A percentile compares a stretch with the other conserved stretches of the same genome.
Conservation (phyloP, 495 filamentous ascomycete species). For the Penicillium angulare region DNA sequence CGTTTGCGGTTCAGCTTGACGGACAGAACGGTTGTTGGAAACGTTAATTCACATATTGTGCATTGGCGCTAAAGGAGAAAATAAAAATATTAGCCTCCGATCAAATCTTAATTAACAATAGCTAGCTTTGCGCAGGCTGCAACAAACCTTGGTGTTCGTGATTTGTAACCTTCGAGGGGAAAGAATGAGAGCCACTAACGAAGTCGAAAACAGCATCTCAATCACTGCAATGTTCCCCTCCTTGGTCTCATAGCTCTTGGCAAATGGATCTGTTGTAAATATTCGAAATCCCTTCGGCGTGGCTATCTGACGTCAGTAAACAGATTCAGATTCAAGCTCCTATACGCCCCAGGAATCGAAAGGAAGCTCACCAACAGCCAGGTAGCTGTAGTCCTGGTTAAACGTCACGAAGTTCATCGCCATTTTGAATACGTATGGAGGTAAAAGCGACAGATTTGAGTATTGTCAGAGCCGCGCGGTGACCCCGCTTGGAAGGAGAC, state of each 20-base stretch:
- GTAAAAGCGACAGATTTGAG: neutral
- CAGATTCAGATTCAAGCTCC: constrained; percentile 2
- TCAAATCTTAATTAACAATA: constrained; percentile 1
- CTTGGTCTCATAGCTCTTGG: constrained; percentile 86
- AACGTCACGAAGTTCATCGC: constrained; percentile 97
- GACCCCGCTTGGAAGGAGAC: constrained; percentile 22
- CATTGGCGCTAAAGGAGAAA: constrained; percentile 66
- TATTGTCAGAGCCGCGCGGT: constrained; percentile 18
- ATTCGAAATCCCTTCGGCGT: constrained; percentile 91
- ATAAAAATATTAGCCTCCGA: constrained; percentile 2
- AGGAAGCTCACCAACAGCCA: constrained; percentile 76
- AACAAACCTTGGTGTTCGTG: constrained; percentile 89
- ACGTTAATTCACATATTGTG: constrained; percentile 97
- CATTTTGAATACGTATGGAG: constrained; percentile 37
- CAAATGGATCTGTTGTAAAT: constrained; percentile 93
- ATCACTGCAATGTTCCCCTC: constrained; percentile 92
- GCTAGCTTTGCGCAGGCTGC: constrained; percentile 4
- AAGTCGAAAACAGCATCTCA: constrained; percentile 99
- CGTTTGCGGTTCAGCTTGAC: constrained; percentile 92
- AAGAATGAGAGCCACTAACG: constrained; percentile 87
- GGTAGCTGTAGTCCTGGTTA: constrained; percentile 96
- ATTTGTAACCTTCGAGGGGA: constrained; percentile 90
- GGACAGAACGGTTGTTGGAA: constrained; percentile 88
- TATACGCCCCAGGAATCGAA: neutral
- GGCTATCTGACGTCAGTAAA: constrained; percentile 50